phyloP scores from a whole-genome alignment of 768 basidiomycete species.

The Agaricus blazei region DNA sequence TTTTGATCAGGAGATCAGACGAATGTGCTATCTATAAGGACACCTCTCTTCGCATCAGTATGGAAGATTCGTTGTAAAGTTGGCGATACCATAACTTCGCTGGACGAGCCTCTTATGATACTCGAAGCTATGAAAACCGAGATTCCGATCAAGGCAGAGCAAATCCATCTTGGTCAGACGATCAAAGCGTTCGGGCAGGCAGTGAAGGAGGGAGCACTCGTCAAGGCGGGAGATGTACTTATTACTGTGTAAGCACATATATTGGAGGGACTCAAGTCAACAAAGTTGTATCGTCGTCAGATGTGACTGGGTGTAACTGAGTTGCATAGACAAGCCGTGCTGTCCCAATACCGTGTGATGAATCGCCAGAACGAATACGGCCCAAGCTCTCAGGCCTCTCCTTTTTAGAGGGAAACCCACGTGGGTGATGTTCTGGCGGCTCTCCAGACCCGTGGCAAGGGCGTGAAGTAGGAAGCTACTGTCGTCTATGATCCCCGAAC shows the following conservation, averaged over 20 bases:
- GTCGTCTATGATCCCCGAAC: too few relatives aligned
- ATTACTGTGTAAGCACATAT: conserved; percentile 21
- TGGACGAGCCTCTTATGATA: conserved; percentile 39
- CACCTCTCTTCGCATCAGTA: conserved; percentile 40
- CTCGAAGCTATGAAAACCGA: conserved; percentile 69
- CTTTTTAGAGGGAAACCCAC: too few relatives aligned
- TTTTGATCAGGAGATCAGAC: not conserved
- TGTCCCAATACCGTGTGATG: not conserved
- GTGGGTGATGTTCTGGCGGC: too few relatives aligned
- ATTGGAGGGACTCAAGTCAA: not conserved
- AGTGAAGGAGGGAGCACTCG: conserved; percentile 36
- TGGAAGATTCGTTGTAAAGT: conserved; percentile 44
- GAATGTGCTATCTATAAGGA: conserved; percentile 16
- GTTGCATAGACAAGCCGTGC: too few relatives aligned
- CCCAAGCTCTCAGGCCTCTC: too few relatives aligned
- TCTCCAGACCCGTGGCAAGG: too few relatives aligned
- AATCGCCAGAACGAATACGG: not conserved
- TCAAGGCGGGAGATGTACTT: conserved; percentile 43
- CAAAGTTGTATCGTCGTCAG: not conserved
- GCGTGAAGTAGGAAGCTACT: too few relatives aligned
- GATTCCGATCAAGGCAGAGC: conserved; percentile 42
- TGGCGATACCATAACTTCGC: conserved; percentile 36
- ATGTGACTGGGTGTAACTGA: too few relatives aligned
- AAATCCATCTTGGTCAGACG: conserved; percentile 37
- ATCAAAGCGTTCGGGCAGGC: conserved; percentile 36